Conservation (phyloP, 495 filamentous ascomycete genomes). For the Penicillium lividum region DNA sequence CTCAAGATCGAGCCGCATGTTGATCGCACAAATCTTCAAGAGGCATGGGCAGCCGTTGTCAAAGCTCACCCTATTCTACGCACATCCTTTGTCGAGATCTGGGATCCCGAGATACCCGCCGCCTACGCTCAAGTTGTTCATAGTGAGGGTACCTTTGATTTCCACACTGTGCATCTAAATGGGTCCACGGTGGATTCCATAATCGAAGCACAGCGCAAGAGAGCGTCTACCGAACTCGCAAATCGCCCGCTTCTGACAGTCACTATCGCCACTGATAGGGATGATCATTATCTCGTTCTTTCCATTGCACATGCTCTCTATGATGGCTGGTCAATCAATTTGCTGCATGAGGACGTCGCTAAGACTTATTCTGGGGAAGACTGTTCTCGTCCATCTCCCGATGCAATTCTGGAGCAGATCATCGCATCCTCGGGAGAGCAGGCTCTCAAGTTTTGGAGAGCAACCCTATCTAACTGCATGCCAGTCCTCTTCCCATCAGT, state of each 20-base stretch:
- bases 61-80: slow-evolving; percentile 64
- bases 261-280: slow-evolving; percentile 18
- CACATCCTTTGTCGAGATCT: slow-evolving; percentile 65
- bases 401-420: slow-evolving; percentile 35
- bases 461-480: slow-evolving; percentile 31
- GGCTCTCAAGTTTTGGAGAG: slow-evolving; percentile 41
- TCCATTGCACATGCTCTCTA: slow-evolving; percentile 82
- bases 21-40: slow-evolving; percentile 53
- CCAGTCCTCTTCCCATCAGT: slow-evolving; percentile 21
- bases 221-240: slow-evolving; percentile 11
- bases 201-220: slow-evolving; percentile 28
- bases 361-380: slow-evolving; percentile 31
- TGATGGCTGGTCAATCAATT: slow-evolving; percentile 75
- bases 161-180: slow-evolving; percentile 22
- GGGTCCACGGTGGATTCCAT: slow-evolving; percentile 23
- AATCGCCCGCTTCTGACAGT: slow-evolving; percentile 21
- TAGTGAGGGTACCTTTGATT: slow-evolving; percentile 22
- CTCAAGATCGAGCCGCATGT: slow-evolving; percentile 54
- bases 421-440: slow-evolving; percentile 25
- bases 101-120: slow-evolving; percentile 51
- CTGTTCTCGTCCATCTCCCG: slow-evolving; percentile 21
- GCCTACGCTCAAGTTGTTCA: slow-evolving; percentile 68
- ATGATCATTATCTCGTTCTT: slow-evolving; percentile 30
- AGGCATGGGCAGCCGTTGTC: slow-evolving; percentile 61
- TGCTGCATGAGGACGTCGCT: slow-evolving; percentile 64